A percentile compares a stretch with the other conserved stretches of the same genome.
These are phyloP conservation scores for Gloeostereum incarnatum DNA, from an alignment of 768 basidiomycete species.

Conservation along the genomic window DNA sequence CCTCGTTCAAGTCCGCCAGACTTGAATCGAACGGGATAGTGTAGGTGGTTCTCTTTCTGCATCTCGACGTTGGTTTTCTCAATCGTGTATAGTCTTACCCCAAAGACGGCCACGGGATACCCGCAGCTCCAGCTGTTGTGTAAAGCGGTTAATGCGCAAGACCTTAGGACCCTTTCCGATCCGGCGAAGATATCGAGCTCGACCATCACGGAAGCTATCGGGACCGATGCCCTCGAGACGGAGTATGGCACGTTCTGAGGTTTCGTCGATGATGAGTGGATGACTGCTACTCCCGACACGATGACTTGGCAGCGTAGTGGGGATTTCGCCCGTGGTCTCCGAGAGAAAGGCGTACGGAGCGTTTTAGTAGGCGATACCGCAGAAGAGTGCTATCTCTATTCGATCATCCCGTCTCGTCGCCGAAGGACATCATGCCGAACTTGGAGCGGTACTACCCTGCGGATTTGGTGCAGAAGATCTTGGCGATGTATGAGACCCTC, in stretches of 20 bases:
- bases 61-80: not conserved
- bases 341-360: constrained; percentile 49
- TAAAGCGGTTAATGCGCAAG: constrained; percentile 38
- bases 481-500: constrained; percentile 32
- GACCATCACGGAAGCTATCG: constrained; percentile 47
- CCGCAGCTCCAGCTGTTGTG: constrained; percentile 61
- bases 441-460: constrained; percentile 51
- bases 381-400: constrained; percentile 75
- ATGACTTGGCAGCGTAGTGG: constrained; percentile 66
- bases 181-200: constrained; percentile 35
- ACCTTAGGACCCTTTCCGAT: constrained; percentile 43
- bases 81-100: constrained; percentile 29
- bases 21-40: constrained; percentile 71
- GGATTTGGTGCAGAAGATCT: constrained; percentile 33
- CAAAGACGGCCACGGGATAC: constrained; percentile 49
- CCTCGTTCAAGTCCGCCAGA: constrained; percentile 59
- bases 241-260: constrained; percentile 61
- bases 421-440: constrained; percentile 45
- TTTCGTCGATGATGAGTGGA: constrained; percentile 50
- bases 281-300: constrained; percentile 39
- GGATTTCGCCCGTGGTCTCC: constrained; percentile 41
- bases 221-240: constrained; percentile 40
- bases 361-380: constrained; percentile 57
- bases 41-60: constrained; percentile 27
- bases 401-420: constrained; percentile 44